Evolutionary conservation across 768 basidiomycete species (phyloP), one percentile per base, ranked within the genome.

Genomic region (Tulasnella calospora): DNA sequence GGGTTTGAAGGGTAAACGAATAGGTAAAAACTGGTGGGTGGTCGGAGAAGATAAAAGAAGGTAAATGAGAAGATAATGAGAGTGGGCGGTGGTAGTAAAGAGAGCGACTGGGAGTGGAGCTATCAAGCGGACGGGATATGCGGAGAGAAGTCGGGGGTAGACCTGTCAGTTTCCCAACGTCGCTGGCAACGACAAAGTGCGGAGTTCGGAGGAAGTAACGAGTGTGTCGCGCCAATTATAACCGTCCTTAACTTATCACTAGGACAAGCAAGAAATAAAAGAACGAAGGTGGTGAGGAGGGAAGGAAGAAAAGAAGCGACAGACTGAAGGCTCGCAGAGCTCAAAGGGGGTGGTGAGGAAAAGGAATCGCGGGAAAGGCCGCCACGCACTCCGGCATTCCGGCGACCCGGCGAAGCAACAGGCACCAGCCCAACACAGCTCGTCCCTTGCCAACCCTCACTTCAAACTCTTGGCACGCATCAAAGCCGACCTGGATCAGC

Each of bases 141-240:
- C 61, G 61, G 61, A 4, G 61, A 67, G 61, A 67, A 67, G 61
- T 67, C 61, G 61, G 61, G n/a, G 61, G 33, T 67, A 67, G 33
- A 67, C 57, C 57, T 61, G 57, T 61, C 51, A 19, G 19, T 55
- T 57, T 57, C 55, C 51, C 55, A 57, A 57, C 30, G 61, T 67
- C 61, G 61, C 61, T 67, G 61, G 61, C 61, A 67, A 67, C 61
- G 33, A 67, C 61, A 67, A 67, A 27, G 61, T 67, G 61, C 61
- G 61, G 30, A 67, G 61, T 67, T 67, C 47, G 47, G 61, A 33
- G 33, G 61, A 67, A 67, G 61, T 27, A 30, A 27, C 61, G n/a
- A 27, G 33, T 67, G 61, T 67, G 61, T 30, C 61, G 61, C 61
- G 17, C 27, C 30, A 33, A 67, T 30, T 67, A 67, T 67, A 15